Conservation (phyloP, 305 asterid genomes). For the Solanum hybrid region DNA sequence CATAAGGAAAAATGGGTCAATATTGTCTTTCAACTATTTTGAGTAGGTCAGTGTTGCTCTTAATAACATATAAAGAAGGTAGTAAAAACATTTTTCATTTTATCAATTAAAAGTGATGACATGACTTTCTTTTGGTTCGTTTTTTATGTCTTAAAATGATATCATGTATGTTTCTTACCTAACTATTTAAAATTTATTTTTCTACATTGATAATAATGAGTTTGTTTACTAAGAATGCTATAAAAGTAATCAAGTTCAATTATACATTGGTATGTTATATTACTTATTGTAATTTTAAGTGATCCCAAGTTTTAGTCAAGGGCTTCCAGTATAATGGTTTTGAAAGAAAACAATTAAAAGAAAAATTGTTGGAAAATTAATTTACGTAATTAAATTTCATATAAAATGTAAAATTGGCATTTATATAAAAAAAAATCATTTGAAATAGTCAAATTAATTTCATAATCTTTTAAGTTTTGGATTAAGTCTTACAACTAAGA, state of each 20-base stretch:
- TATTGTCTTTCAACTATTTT: neutral
- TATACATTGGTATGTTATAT: neutral
- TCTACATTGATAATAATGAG: neutral
- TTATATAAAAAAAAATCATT: too few species aligned
- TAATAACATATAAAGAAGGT: neutral
- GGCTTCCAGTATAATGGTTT: neutral
- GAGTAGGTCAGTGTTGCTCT: neutral
- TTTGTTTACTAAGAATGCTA: neutral
- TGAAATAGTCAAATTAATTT: neutral
- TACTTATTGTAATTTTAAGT: neutral
- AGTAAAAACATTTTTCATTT: neutral
- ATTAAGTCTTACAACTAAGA: neutral
- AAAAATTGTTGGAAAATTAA: neutral
- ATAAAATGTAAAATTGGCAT: neutral
- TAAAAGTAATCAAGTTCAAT: neutral
- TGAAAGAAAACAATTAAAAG: neutral
- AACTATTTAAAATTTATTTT: too few species aligned
- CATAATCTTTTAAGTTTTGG: neutral
- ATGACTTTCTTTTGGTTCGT: neutral
- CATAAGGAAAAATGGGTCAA: neutral
- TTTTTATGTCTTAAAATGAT: too few species aligned
- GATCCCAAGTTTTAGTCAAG: neutral
- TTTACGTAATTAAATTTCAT: neutral
- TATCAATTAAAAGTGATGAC: neutral
- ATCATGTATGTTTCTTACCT: neutral